Base-by-base conservation (phyloP, 1,139 yeast genomes). In the Candida pseudoviswanathii region DNA sequence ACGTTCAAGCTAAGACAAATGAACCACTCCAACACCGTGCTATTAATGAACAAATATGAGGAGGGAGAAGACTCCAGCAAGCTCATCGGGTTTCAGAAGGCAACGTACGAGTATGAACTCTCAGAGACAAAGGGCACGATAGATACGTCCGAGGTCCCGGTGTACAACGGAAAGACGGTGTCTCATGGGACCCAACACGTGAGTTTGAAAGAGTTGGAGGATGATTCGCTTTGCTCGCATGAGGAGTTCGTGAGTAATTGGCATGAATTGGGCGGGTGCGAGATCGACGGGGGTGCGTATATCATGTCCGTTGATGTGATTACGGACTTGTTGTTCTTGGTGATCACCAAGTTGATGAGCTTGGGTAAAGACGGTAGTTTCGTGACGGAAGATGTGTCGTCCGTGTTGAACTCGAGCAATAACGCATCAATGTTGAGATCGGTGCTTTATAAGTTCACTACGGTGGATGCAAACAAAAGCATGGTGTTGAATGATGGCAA, bases 1-100 rank as follows among this genome's bases (percentile, higher is more conserved):
- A 86, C 96, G 0, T 90, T 82, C 80, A 74, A 74, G 48, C 62
- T 91, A 22, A 77, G 92, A 44, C 92, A 87, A 59, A 85, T 89
- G 75, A 89, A 89, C 63, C 97, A 92, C 65, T 88, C 97, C 7
- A 91, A 92, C 64, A 80, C 95, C 1, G 84, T 88, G 9, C 65
- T 90, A 57, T 58, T 91, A 32, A 66, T 83, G 64, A 68, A 73
- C 58, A 33, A 64, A 62, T 46, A 43, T 45, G 21, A 46, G 48
- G 51, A 43, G 31, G 38, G 48, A 38, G 52, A 56, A 16, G 16
- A 16, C 16, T 16, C 47, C 52, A 32, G 10, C 34, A 44, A 27
- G 60, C 16, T 74, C 10, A 59, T 77, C 33, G 84, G 82, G 2
- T 73, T 70, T 52, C 63, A 78, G 1, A 68, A 62, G 52, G 68